A percentile compares a stretch with the other conserved stretches of the same genome.
phyloP scores from a whole-genome alignment of 2,329 filamentous ascomycete species.

The Stachybotrys elegans region DNA sequence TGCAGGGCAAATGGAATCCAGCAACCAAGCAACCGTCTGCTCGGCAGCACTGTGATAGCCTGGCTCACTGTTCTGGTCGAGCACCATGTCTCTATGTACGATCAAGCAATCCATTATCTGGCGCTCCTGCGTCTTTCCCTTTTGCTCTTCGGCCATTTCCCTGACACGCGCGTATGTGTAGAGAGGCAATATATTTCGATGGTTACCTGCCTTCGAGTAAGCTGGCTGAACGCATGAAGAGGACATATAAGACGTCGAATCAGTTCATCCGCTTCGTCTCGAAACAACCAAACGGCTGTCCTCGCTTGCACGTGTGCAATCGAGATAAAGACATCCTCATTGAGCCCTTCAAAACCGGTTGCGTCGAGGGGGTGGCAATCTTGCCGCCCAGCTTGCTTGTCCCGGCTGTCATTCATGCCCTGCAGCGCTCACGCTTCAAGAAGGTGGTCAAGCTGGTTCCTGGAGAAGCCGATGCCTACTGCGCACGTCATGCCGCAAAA shows the following conservation, averaged over 20 bases:
- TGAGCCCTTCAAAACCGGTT: conserved; percentile 19
- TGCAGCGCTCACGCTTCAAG: conserved; percentile 34
- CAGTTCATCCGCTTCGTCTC: conserved; percentile 46
- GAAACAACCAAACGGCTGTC: conserved; percentile 20
- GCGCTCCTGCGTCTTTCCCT: too few relatives aligned
- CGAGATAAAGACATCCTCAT: conserved; percentile 7
- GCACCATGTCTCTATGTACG: too few relatives aligned
- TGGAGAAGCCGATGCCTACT: conserved; percentile 81
- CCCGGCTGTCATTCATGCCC: conserved; percentile 66
- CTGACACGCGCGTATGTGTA: too few relatives aligned
- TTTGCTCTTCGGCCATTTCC: too few relatives aligned
- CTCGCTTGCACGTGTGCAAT: conserved; percentile 12
- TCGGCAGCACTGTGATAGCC: conserved; percentile 52
- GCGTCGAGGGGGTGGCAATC: conserved; percentile 23
- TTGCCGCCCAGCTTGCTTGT: conserved; percentile 68
- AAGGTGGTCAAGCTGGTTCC: conserved; percentile 57
- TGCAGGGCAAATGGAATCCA: conserved; percentile 46
- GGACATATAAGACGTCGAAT: conserved; percentile 53
- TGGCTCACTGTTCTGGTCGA: too few relatives aligned
- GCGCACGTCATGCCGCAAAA: conserved; percentile 58
- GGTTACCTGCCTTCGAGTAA: conserved; percentile 71
- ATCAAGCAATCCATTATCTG: too few relatives aligned
- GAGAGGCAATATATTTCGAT: conserved; percentile 74
- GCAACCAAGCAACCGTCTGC: conserved; percentile 57
- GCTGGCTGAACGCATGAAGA: conserved; percentile 51